phyloP scores from a whole-genome alignment of 208 protist genomes.

The Leishmania mexicana region DNA sequence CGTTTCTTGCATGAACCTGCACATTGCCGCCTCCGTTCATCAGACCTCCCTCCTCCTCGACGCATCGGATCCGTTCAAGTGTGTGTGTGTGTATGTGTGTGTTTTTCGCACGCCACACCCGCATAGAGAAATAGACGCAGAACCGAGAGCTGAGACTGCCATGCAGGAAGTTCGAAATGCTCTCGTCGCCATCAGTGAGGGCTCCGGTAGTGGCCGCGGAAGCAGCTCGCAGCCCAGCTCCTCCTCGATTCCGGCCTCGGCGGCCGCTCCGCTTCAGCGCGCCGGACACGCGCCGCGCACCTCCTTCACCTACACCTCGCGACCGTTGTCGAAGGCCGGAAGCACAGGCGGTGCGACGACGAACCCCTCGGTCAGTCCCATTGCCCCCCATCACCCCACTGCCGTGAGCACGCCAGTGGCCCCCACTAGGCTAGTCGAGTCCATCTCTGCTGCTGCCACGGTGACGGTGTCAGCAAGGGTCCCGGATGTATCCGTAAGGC shows the following conservation, averaged over 20 bases:
- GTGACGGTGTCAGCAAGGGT: background rate
- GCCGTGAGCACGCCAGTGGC: background rate
- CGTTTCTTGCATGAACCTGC: background rate
- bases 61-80: background rate
- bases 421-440: background rate
- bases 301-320: slow-evolving; percentile 35
- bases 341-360: background rate
- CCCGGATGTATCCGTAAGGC: background rate
- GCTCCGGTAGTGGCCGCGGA: background rate
- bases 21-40: background rate
- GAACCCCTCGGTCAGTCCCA: background rate
- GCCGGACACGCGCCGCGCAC: slow-evolving; percentile 30
- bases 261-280: background rate
- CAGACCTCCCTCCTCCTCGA: background rate
- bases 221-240: background rate
- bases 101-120: background rate
- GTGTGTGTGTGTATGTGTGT: background rate
- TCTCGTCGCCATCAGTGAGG: slow-evolving; percentile 15
- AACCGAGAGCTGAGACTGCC: background rate
- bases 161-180: slow-evolving; percentile 8
- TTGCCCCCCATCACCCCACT: background rate
- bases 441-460: background rate
- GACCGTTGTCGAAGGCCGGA: background rate
- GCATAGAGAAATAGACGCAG: background rate
- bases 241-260: background rate